These are phyloP conservation scores for Noccaea bulbosa DNA, from an alignment of 345 rosid species.

Conservation along the genomic window DNA sequence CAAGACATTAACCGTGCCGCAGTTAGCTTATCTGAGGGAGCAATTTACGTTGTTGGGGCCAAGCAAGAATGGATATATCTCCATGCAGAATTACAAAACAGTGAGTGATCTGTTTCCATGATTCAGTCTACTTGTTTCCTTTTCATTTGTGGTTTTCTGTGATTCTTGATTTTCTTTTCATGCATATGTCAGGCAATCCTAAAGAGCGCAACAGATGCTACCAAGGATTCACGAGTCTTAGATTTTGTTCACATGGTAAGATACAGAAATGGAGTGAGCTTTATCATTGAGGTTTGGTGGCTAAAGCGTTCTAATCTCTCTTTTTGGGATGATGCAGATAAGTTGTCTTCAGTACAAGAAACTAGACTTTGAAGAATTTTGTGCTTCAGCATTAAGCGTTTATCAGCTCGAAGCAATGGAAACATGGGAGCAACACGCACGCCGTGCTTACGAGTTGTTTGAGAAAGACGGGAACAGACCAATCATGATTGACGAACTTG, in stretches of 20 bases:
- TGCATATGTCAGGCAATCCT: conserved; percentile 56
- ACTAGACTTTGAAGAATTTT: conserved; percentile 91
- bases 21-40: conserved; percentile 83
- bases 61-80: conserved; percentile 73
- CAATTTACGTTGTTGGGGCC: conserved; percentile 82
- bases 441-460: conserved; percentile 80
- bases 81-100: conserved; percentile 80
- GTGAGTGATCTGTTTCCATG: conserved; percentile 49
- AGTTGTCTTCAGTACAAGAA: conserved; percentile 79
- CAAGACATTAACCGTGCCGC: conserved; percentile 71
- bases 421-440: conserved; percentile 89
- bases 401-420: conserved; percentile 89
- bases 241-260: conserved; percentile 73
- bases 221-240: conserved; percentile 77
- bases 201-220: conserved; percentile 75
- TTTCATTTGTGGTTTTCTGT: not conserved
- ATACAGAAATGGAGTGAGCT: conserved; percentile 5
- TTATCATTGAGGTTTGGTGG: conserved; percentile 4
- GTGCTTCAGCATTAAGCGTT: conserved; percentile 85
- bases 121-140: conserved; percentile 1
- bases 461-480: conserved; percentile 91
- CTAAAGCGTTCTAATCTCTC: not conserved
- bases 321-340: conserved; percentile 54
- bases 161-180: conserved; percentile 16
- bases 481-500: conserved; percentile 89